A percentile compares a stretch with the other conserved stretches of the same genome.
These are phyloP conservation scores for Scleromitrula shiraiana DNA, from an alignment of 2,329 filamentous ascomycete species.

Conservation along the genomic window DNA sequence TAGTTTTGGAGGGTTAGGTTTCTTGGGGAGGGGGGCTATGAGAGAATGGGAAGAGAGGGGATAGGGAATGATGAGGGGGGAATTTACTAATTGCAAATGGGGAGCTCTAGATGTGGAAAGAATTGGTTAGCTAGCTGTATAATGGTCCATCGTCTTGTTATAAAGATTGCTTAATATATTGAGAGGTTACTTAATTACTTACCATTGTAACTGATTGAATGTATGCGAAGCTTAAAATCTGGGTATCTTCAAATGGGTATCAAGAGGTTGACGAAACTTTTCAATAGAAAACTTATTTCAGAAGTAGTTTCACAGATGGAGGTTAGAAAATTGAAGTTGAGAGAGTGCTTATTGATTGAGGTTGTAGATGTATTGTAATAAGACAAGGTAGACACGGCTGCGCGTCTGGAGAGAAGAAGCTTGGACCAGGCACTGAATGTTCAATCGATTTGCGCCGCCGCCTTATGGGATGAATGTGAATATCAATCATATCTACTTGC, in stretches of 20 bases:
- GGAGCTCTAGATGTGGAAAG: slow-evolving; percentile 52
- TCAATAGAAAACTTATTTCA: slow-evolving; percentile 1
- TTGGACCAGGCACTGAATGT: slow-evolving; percentile 28
- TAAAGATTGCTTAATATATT: neutral
- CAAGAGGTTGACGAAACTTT: too few relatives aligned
- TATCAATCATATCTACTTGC: too few relatives aligned
- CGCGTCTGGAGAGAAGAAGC: slow-evolving; percentile 26
- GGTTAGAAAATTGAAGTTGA: neutral
- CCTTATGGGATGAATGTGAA: too few relatives aligned
- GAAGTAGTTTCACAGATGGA: slow-evolving; percentile 1
- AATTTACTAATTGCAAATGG: slow-evolving; percentile 87
- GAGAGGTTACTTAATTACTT: slow-evolving; percentile 7
- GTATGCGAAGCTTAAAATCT: neutral
- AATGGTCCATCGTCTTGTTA: too few relatives aligned
- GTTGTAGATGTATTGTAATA: slow-evolving; percentile 11
- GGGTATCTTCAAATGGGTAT: neutral
- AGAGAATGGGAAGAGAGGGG: slow-evolving; percentile 3
- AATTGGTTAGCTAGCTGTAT: slow-evolving; percentile 29
- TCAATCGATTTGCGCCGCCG: neutral
- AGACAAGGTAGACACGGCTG: slow-evolving; percentile 28
- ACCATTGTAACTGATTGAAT: slow-evolving; percentile 24
- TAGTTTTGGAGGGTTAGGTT: neutral
- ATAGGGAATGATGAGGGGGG: slow-evolving; percentile 9
- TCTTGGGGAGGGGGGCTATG: slow-evolving; percentile 8
- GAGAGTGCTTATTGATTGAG: slow-evolving; percentile 1